Base-by-base conservation (phyloP, 352 stramenopile species). In the Phytopythium montanum region DNA sequence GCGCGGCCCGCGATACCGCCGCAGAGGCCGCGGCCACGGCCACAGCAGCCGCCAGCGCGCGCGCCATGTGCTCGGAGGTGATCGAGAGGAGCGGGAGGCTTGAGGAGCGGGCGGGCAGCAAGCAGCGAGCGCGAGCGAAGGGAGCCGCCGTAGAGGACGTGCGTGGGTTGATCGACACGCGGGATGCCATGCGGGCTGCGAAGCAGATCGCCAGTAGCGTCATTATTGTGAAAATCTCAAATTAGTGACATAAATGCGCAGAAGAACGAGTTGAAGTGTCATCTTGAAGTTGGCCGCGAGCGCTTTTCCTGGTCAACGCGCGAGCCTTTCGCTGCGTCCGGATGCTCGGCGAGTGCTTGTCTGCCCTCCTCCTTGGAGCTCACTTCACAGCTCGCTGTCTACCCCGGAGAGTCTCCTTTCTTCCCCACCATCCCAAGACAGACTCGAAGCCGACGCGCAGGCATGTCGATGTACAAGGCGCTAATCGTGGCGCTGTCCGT, bases 141-240 rank as follows among this genome's bases (percentile, higher is more conserved):
- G n/a, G n/a, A n/a, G n/a, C n/a, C 42, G 42, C 21, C 8, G 42
- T 28, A 28, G 19, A 49, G 42, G 42, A 21, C 19, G 19, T 5
- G 39, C n/a, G 5, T 49, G 42, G 42, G 42, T 49, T 49, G 42
- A 7, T 29, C 21, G 42, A 49, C 42, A 49, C 42, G 42, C 42
- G 42, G 19, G 9, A 28, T 16, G 25, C n/a, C n/a, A n/a, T n/a
- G n/a, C n/a, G n/a, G n/a, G n/a, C n/a, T 29, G n/a, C n/a, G 1
- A 19, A 19, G n/a, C 39, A 45, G 18, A 25, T 25, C 39, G 6
- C 5, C n/a, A 9, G n/a, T 9, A 49, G 25, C 10, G 42, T 2
- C 42, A 49, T 10, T 49, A n/a, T 28, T 16, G 0, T 5, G n/a
- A 26, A 14, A 19, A 3, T 16, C 3, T 19, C n/a, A 4, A 19